Evolutionary conservation across 1,284 basidiomycete species (phyloP).

Genomic region (Apiotrichum sp.): DNA sequence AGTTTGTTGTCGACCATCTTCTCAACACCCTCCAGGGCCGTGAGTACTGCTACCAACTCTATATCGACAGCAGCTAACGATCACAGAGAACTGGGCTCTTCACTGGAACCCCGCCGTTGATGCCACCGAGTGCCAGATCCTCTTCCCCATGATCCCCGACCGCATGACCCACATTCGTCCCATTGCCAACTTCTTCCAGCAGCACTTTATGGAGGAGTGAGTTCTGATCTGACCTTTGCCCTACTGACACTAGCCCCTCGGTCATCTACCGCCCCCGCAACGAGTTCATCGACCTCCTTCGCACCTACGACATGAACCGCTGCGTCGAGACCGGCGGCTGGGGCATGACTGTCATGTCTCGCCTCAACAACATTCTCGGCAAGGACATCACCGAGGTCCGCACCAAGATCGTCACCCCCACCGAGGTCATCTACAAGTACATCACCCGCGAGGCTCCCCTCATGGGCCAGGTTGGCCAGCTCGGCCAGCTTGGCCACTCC

Average conservation of each 20-base stretch:
- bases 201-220: conserved; percentile 1
- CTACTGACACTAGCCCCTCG: neutral
- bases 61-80: no score
- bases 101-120: conserved; percentile 2
- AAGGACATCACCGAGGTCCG: neutral
- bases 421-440: conserved; percentile 4
- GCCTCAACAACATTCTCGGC: conserved; percentile 1
- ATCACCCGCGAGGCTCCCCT: neutral
- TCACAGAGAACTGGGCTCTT: conserved; percentile 2
- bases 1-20: conserved; percentile 1
- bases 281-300: neutral
- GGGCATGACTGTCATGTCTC: conserved; percentile 2
- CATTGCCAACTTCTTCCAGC: conserved; percentile 2
- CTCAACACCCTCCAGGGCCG: conserved; percentile 1
- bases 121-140: conserved; percentile 1
- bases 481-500: no score
- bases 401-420: conserved; percentile 2
- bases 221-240: neutral
- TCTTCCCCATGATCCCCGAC: conserved; percentile 1
- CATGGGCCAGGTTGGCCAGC: neutral
- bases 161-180: neutral
- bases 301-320: neutral
- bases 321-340: neutral
- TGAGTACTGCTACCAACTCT: neutral
- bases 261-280: neutral